These are phyloP conservation scores for Didymella lethalis DNA, from an alignment of 2,329 filamentous ascomycete species.

Conservation along the genomic window DNA sequence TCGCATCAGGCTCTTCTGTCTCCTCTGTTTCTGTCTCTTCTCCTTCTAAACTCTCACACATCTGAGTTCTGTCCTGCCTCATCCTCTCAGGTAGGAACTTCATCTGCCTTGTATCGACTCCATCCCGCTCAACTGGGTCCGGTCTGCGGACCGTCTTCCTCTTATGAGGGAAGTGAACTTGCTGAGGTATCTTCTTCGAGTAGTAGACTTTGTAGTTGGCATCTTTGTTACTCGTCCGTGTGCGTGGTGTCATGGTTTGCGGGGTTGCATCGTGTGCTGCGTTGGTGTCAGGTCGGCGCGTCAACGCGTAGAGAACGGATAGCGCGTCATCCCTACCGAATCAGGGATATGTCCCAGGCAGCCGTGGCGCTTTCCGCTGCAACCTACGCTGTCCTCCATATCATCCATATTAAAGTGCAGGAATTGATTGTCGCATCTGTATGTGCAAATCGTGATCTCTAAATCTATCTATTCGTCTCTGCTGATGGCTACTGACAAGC, in stretches of 20 bases:
- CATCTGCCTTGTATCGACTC: constrained; percentile 37
- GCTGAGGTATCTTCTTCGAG: constrained; percentile 42
- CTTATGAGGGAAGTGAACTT: constrained; percentile 40
- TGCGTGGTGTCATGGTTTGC: constrained; percentile 39
- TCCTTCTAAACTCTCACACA: constrained; percentile 9
- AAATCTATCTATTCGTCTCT: background rate
- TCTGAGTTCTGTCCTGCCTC: constrained; percentile 17
- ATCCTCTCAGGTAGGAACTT: constrained; percentile 42
- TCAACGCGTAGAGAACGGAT: constrained; percentile 17
- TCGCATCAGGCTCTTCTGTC: background rate
- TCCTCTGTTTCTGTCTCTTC: background rate
- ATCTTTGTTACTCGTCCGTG: constrained; percentile 38
- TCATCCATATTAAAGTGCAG: background rate
- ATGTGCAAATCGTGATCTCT: too few relatives aligned
- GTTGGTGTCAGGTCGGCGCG: constrained; percentile 13
- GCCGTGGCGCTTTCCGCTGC: background rate
- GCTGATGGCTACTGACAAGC: background rate
- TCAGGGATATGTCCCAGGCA: constrained; percentile 8
- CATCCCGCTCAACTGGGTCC: constrained; percentile 23
- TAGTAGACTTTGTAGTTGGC: constrained; percentile 41
- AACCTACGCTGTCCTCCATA: background rate
- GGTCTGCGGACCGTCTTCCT: constrained; percentile 41
- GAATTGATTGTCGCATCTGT: background rate
- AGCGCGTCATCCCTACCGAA: constrained; percentile 9
- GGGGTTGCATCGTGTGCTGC: constrained; percentile 1